These are phyloP conservation scores for Knoxia roxburghii DNA, from an alignment of 257 asterid genomes.

Conservation along the genomic window DNA sequence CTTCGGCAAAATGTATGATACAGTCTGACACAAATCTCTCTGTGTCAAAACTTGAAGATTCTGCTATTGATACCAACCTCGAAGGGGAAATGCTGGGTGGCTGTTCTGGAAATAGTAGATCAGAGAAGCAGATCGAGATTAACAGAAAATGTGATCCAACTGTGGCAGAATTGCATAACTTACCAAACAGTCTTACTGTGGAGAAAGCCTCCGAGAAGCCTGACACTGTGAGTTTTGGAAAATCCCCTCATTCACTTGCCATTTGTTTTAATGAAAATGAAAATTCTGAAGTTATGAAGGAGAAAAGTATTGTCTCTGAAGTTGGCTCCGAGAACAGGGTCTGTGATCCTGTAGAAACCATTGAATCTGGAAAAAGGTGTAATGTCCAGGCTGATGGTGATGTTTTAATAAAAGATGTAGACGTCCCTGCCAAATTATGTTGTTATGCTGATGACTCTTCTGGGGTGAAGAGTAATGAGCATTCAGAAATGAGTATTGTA, in stretches of 20 bases:
- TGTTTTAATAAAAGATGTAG: conserved; percentile 24
- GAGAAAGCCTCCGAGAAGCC: conserved; percentile 23
- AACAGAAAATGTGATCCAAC: conserved; percentile 19
- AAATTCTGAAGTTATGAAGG: conserved; percentile 24
- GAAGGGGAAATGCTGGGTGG: conserved; percentile 23
- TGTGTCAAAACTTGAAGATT: conserved; percentile 22
- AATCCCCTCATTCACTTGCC: conserved; percentile 20
- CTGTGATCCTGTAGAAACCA: conserved; percentile 21
- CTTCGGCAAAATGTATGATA: conserved; percentile 17
- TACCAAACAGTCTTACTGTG: conserved; percentile 17
- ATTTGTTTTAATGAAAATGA: conserved; percentile 5
- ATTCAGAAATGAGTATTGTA: conserved; percentile 19
- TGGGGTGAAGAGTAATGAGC: conserved; percentile 14
- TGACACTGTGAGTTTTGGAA: conserved; percentile 23
- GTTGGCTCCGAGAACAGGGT: conserved; percentile 15
- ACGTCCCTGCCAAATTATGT: conserved; percentile 19
- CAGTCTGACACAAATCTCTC: conserved; percentile 22
- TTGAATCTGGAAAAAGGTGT: conserved; percentile 20
- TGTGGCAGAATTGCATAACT: conserved; percentile 15
- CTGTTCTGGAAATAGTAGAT: conserved; percentile 13
- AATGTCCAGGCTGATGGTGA: conserved; percentile 20
- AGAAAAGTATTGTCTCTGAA: conserved; percentile 23
- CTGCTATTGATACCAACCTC: conserved; percentile 20
- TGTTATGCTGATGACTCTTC: conserved; percentile 20
- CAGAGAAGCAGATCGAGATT: conserved; percentile 14